Conservation (phyloP, 169 alveolate genomes). For the Blepharisma undulans region DNA sequence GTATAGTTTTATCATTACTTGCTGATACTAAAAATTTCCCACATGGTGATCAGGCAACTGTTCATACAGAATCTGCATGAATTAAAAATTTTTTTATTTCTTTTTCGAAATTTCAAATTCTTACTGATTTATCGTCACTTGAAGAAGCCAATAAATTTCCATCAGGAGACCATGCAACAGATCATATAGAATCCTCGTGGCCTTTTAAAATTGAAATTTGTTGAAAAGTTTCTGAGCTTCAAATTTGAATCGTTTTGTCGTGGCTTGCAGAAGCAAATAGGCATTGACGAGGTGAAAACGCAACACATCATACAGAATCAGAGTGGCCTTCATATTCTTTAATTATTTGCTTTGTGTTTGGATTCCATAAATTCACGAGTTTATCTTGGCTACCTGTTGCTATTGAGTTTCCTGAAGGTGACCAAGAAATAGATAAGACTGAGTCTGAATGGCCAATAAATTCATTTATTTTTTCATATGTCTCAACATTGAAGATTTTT, state of each 20-base stretch:
- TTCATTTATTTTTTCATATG: not conserved
- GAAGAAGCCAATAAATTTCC: conserved; percentile 85
- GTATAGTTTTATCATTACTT: conserved; percentile 3
- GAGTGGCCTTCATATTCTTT: not conserved
- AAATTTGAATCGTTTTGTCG: conserved; percentile 69
- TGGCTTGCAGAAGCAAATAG: conserved; percentile 69
- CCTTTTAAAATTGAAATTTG: conserved; percentile 81
- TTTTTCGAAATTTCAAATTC: conserved; percentile 79
- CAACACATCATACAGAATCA: not conserved
- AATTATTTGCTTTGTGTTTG: not conserved
- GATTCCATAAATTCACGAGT: not conserved
- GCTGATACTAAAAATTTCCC: not conserved
- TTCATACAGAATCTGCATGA: conserved; percentile 7
- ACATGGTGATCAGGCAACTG: not conserved
- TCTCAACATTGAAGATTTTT: conserved; percentile 46
- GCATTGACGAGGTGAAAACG: not conserved
- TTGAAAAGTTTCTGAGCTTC: conserved; percentile 61
- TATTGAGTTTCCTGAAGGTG: not conserved
- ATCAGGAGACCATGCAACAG: conserved; percentile 83
- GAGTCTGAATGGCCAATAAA: conserved; percentile 4
- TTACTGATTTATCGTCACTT: conserved; percentile 87
- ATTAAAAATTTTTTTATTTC: not conserved
- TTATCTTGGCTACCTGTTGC: conserved; percentile 13
- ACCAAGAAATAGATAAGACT: not conserved
- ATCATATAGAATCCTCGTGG: conserved; percentile 87